phyloP scores from a whole-genome alignment of 495 filamentous ascomycete species.

The Podospora pseudoanserina region DNA sequence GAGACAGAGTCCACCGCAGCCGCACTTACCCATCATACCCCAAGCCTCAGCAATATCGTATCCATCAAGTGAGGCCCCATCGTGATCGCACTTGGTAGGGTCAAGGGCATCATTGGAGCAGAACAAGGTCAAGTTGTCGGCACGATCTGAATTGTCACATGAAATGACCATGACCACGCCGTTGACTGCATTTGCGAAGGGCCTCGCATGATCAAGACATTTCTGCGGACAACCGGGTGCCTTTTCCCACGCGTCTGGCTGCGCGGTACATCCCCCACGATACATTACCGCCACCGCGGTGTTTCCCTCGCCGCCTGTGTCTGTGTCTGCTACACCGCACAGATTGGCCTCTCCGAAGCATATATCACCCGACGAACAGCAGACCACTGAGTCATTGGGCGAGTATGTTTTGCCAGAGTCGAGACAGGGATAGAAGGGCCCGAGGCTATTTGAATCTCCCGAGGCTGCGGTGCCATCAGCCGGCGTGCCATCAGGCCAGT shows the following conservation, averaged over 20 bases:
- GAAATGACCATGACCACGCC: too few species aligned
- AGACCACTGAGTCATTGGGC: not conserved
- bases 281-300: not conserved
- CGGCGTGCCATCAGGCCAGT: not conserved
- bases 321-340: not conserved
- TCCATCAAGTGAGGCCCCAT: too few species aligned
- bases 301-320: too few species aligned
- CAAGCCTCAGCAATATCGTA: too few species aligned
- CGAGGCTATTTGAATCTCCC: not conserved
- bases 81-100: too few species aligned
- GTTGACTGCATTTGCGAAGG: not conserved
- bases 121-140: too few species aligned
- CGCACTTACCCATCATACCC: too few species aligned
- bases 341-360: not conserved
- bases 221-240: not conserved
- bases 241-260: not conserved
- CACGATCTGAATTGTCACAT: too few species aligned
- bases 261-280: not conserved
- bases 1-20: too few species aligned
- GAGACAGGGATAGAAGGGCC: not conserved
- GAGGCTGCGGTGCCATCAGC: not conserved
- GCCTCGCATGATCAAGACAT: not conserved
- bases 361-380: not conserved
- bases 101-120: too few species aligned
- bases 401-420: not conserved